Evolutionary conservation across 179 eudicot genomes (phyloP), one percentile per base, ranked within the genome.

Genomic region (Silene noctiflora): DNA sequence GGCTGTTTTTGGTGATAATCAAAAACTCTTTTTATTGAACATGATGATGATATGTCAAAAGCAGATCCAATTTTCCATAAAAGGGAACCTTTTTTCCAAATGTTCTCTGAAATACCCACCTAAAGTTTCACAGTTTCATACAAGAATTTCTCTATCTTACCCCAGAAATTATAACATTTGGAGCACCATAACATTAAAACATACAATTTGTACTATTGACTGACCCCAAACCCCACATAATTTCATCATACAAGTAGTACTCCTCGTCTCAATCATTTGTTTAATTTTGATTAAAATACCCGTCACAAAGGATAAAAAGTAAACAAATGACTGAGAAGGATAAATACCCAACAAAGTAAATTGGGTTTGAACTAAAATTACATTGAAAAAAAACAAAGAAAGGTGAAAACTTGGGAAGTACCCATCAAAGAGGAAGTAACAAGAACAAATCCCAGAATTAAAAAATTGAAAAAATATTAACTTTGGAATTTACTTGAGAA

Each of bases 11-110:
- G 72, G 73, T 65, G 67, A 75, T 73, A 51, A 79, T 84, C 81
- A 77, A 63, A 55, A 72, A 60, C 17, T 69, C 74, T 74, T 68
- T 74, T 68, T 76, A 69, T 67, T 53, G 63, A 87, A 82, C 67
- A 85, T 87, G 88, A 48, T 87, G 88, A 82, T 85, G 88, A 86
- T 82, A 86, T 80, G 84, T 65, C 73, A 75, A 88, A 87, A 86
- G 89, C 83, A 89, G 89, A 89, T 88, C 88, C 85, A 83, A 87
- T 88, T 91, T 81, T 85, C 91, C 88, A 87, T 78, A 85, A 85
- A 87, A 86, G 81, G 97, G 81, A 78, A 83, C 77, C 81, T 70
- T 67, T 86, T 70, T 84, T 80, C 64, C 46, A 81, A 77, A 81
- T 87, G 90, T 85, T 85, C 83, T 79, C 86, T 75, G 72, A 85